A percentile compares a stretch with the other conserved stretches of the same genome.
Evolutionary conservation across 2,329 filamentous ascomycete genomes (phyloP).

Genomic region (Neofusicoccum sp.): DNA sequence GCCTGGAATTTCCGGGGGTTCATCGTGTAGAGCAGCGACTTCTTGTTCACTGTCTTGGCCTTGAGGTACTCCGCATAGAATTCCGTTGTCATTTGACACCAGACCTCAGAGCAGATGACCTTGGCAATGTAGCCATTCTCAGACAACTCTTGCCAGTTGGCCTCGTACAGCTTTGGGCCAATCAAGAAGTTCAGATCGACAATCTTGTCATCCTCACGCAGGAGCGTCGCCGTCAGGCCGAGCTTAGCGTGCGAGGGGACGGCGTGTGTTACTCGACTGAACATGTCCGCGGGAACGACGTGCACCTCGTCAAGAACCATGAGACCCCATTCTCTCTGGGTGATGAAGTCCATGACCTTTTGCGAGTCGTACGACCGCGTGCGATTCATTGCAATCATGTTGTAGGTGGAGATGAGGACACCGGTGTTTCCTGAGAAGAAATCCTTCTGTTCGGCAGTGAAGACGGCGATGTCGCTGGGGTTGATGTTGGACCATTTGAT

Average conservation of each 20-base stretch:
- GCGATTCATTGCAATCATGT: constrained; percentile 93
- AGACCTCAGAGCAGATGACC: constrained; percentile 97
- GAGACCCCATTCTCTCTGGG: constrained; percentile 87
- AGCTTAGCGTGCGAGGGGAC: constrained; percentile 96
- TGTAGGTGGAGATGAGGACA: constrained; percentile 96
- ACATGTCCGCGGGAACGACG: constrained; percentile 95
- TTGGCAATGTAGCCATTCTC: constrained; percentile 95
- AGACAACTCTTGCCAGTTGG: constrained; percentile 98
- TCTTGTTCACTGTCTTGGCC: constrained; percentile 61
- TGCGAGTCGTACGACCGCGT: constrained; percentile 87
- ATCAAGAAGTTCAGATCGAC: constrained; percentile 96
- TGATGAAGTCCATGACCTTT: constrained; percentile 96
- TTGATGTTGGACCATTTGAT: constrained; percentile 99
- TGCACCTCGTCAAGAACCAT: constrained; percentile 98
- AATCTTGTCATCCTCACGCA: constrained; percentile 98
- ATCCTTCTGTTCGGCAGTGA: constrained; percentile 90
- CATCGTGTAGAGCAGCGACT: constrained; percentile 83
- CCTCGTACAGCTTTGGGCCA: constrained; percentile 94
- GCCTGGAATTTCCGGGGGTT: constrained; percentile 97
- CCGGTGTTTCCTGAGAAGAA: constrained; percentile 84
- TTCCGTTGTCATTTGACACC: constrained; percentile 98
- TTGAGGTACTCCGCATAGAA: constrained; percentile 93
- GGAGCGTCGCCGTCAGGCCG: constrained; percentile 86
- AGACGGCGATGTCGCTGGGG: constrained; percentile 88
- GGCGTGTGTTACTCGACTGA: constrained; percentile 85